Conservation (phyloP, 169 alveolate genomes). For the Miamiensis avidus region DNA sequence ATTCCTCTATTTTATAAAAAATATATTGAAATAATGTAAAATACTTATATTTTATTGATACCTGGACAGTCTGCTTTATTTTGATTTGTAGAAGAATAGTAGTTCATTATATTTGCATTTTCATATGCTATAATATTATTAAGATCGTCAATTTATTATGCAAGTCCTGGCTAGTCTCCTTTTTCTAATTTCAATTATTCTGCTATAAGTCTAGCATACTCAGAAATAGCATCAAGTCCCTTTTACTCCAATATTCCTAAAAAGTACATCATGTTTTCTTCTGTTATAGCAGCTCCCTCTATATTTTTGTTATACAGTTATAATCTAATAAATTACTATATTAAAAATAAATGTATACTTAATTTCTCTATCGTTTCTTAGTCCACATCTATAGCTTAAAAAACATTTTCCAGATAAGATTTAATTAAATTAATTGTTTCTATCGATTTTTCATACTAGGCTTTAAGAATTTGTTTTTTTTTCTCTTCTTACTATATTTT, state of each 20-base stretch:
- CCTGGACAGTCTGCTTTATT: constrained; percentile 45
- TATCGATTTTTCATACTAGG: constrained; percentile 53
- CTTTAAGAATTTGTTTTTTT: constrained; percentile 41
- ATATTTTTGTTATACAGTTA: too few relatives aligned
- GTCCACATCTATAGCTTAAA: constrained; percentile 45
- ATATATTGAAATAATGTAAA: constrained; percentile 29
- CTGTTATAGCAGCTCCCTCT: constrained; percentile 51
- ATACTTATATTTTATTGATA: background rate
- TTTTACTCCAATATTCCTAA: constrained; percentile 46
- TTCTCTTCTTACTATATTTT: constrained; percentile 50
- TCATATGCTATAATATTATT: constrained; percentile 53
- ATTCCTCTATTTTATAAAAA: constrained; percentile 18
- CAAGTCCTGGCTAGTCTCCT: constrained; percentile 42
- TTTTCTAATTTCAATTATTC: constrained; percentile 50
- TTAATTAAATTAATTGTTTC: constrained; percentile 47
- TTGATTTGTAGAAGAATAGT: constrained; percentile 40
- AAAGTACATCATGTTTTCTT: constrained; percentile 52
- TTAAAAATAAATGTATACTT: too few relatives aligned
- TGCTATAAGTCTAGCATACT: constrained; percentile 46
- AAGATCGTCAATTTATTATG: constrained; percentile 41
- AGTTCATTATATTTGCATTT: constrained; percentile 54
- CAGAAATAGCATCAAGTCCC: constrained; percentile 49
- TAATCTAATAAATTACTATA: too few relatives aligned
- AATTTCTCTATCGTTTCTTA: constrained; percentile 43
- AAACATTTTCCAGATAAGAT: constrained; percentile 45